Evolutionary conservation across 768 basidiomycete species (phyloP).

Genomic region (Hysterangium stoloniferum): DNA sequence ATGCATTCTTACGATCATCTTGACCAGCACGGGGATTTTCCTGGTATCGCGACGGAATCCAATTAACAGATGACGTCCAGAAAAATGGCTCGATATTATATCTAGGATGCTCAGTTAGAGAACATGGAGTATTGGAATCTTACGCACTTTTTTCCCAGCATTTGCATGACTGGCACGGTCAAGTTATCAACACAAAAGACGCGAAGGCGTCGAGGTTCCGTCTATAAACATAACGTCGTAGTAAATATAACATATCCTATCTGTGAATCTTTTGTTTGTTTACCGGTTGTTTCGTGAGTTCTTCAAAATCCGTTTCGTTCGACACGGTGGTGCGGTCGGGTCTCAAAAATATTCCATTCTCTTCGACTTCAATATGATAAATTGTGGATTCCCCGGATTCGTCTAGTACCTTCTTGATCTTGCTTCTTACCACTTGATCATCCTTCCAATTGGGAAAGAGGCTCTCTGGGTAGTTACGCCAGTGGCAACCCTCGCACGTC

Average conservation of each 20-base stretch:
- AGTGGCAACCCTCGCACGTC: too few species aligned
- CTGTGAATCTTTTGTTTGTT: conserved; percentile 29
- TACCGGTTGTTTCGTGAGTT: neutral
- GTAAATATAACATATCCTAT: conserved; percentile 14
- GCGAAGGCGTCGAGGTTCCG: conserved; percentile 33
- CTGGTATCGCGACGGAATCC: conserved; percentile 62
- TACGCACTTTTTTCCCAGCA: conserved; percentile 48
- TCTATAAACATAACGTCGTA: conserved; percentile 20
- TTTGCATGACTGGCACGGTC: conserved; percentile 42
- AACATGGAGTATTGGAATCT: neutral
- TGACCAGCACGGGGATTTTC: conserved; percentile 32
- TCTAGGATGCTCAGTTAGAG: conserved; percentile 20
- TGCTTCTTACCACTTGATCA: conserved; percentile 30
- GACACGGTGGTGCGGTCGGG: neutral
- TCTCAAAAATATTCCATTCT: conserved; percentile 14
- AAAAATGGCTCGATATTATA: conserved; percentile 57
- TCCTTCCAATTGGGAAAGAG: conserved; percentile 51
- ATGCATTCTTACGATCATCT: conserved; percentile 44
- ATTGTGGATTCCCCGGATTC: conserved; percentile 16
- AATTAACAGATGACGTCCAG: conserved; percentile 54
- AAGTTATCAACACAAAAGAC: conserved; percentile 45
- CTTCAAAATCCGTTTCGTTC: neutral
- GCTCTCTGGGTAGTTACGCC: conserved; percentile 40
- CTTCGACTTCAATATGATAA: conserved; percentile 15
- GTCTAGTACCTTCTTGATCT: conserved; percentile 22